Evolutionary conservation across 768 basidiomycete species (phyloP), one percentile per base, ranked within the genome.

Genomic region (Russula virescens): DNA sequence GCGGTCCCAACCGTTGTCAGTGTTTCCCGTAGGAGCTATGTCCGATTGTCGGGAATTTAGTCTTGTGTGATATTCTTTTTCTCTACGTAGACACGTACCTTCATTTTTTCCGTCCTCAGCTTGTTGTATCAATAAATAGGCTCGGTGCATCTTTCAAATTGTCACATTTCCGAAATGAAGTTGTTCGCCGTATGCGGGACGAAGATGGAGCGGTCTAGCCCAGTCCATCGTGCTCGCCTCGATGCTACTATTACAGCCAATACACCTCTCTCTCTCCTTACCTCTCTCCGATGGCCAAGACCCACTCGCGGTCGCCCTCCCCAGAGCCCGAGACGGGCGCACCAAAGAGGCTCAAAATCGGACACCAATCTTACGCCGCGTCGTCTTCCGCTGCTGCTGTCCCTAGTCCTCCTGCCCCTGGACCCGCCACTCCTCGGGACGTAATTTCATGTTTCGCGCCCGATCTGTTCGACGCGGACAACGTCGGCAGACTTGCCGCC

Each of bases 401-500:
- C 34, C 5, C 34, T 35, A 35, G 10, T n/a, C n/a, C n/a, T 38
- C 38, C 38, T 14, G 5, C 7, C 6, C 19, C 49, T 42, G 28
- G 55, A 25, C 56, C 67, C 3, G 38, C 69, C 23, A 68, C 65
- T 40, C 47, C 58, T 28, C 58, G 62, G n/a, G 71, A 75, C 70
- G 35, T 70, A 8, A 42, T 75, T 66, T 64, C 69, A 62, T 65
- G 62, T 51, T 89, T 89, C 68, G 75, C 81, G 4, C 65, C 81
- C 21, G 78, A 75, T 48, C 74, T 93, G 50, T 82, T 93, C 63
- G 79, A 83, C 61, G 78, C 80, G 57, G 71, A 77, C 55, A 83
- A 79, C 65, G 78, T 88, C 64, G 76, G 84, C 35, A 72, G 76
- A 21, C 77, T 93, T 42, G 77, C 82, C 67, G 67, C 75, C 14